phyloP scores from a whole-genome alignment of 2,329 filamentous ascomycete species.

The Trichoderma sp. region DNA sequence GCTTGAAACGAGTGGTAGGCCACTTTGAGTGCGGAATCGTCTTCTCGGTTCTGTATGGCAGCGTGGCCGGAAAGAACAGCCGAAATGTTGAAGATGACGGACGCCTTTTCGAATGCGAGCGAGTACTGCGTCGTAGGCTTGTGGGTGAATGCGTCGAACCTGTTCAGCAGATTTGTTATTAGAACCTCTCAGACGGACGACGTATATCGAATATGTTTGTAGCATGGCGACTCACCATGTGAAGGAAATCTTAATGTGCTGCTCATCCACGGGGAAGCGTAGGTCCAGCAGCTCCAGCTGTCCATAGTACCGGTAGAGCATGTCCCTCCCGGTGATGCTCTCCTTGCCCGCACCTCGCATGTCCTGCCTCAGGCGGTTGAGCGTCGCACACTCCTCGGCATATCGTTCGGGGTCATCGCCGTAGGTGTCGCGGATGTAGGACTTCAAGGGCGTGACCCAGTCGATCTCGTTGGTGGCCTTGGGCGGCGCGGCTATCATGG shows the following conservation, averaged over 20 bases:
- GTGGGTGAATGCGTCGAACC: slow-evolving; percentile 99
- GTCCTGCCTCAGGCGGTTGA: slow-evolving; percentile 94
- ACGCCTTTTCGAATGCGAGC: slow-evolving; percentile 95
- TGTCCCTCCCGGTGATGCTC: slow-evolving; percentile 86
- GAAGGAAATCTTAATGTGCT: slow-evolving; percentile 98
- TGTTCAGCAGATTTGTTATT: slow-evolving; percentile 37
- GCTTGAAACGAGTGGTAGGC: slow-evolving; percentile 98
- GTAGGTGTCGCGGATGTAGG: slow-evolving; percentile 89
- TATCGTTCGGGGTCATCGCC: slow-evolving; percentile 97
- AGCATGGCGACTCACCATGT: slow-evolving; percentile 68
- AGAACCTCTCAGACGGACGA: slow-evolving; percentile 5
- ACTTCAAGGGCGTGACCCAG: slow-evolving; percentile 89
- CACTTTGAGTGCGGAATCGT: slow-evolving; percentile 90
- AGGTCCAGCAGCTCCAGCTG: slow-evolving; percentile 93
- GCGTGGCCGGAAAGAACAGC: slow-evolving; percentile 95
- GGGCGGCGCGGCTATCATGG: slow-evolving; percentile 92
- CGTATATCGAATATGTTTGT: neutral
- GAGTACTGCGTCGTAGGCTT: slow-evolving; percentile 97
- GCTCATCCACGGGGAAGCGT: slow-evolving; percentile 95
- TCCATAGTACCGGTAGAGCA: slow-evolving; percentile 96
- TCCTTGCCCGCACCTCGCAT: slow-evolving; percentile 98
- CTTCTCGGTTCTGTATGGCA: slow-evolving; percentile 84
- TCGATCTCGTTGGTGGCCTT: slow-evolving; percentile 97
- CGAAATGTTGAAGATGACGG: slow-evolving; percentile 99
- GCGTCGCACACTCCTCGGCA: slow-evolving; percentile 87